A percentile compares a stretch with the other conserved stretches of the same genome.
Conservation (phyloP, 192 early-diverging fungal species). For the Phlyctochytrium bullatum region DNA sequence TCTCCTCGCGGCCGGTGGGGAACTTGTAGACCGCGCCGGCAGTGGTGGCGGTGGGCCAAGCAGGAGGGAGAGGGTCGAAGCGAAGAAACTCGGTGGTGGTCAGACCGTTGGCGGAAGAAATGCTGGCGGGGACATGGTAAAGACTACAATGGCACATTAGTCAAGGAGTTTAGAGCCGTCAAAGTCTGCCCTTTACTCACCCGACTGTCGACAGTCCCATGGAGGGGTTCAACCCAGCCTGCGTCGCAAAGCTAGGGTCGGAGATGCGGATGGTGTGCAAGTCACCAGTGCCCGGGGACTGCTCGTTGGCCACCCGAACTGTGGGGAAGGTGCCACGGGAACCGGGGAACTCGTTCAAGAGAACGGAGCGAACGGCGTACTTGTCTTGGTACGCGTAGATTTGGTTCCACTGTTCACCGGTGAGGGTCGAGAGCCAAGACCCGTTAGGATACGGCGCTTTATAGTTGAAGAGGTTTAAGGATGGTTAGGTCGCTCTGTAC, state of each 20-base stretch:
- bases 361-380: constrained; percentile 12
- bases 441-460: constrained; percentile 14
- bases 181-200: neutral
- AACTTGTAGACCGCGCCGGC: constrained; percentile 17
- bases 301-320: neutral
- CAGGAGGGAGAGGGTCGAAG: neutral
- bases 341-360: constrained; percentile 12
- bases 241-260: neutral
- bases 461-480: neutral
- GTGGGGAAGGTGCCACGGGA: neutral
- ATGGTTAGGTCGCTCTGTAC: no score
- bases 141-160: neutral
- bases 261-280: neutral
- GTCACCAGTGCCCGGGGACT: constrained; percentile 5
- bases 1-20: constrained; percentile 35
- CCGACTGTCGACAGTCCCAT: neutral
- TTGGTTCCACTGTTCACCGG: constrained; percentile 6
- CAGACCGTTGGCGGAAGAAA: neutral
- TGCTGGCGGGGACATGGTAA: constrained; percentile 9
- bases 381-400: constrained; percentile 13
- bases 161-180: neutral
- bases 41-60: neutral
- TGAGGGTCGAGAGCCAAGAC: constrained; percentile 11
- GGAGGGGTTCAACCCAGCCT: neutral
- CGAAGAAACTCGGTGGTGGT: constrained; percentile 6